These are phyloP conservation scores for Raphanus hybrid DNA, from an alignment of 441 rosid species.

Conservation along the genomic window DNA sequence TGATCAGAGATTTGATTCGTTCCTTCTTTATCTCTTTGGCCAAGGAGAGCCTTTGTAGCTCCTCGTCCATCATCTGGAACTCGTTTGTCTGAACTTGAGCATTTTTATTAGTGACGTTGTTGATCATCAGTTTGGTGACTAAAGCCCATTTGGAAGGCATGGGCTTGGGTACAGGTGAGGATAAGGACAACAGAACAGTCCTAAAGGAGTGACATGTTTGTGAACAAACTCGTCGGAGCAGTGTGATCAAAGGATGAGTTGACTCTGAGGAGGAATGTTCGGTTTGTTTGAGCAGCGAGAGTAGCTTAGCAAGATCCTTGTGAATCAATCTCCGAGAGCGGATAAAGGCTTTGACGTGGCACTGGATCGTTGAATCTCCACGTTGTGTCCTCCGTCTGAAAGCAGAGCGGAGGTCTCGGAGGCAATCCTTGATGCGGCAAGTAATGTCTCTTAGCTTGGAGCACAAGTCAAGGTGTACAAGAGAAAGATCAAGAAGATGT, in stretches of 20 bases:
- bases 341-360: constrained; percentile 43
- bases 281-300: constrained; percentile 45
- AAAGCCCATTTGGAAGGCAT: constrained; percentile 46
- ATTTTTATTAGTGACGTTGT: constrained; percentile 21
- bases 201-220: constrained; percentile 45
- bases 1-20: constrained; percentile 42
- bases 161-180: constrained; percentile 41
- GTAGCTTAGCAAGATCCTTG: constrained; percentile 34
- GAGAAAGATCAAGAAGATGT: constrained; percentile 43
- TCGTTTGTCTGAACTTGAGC: constrained; percentile 41
- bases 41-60: constrained; percentile 36
- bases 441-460: constrained; percentile 51
- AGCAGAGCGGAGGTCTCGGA: constrained; percentile 56
- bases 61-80: constrained; percentile 51
- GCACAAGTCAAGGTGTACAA: constrained; percentile 59
- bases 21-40: constrained; percentile 31
- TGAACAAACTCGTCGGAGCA: constrained; percentile 48
- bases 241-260: constrained; percentile 40
- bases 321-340: constrained; percentile 39
- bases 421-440: constrained; percentile 47
- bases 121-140: constrained; percentile 34
- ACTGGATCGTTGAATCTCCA: constrained; percentile 45
- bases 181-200: constrained; percentile 49
- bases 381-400: constrained; percentile 57
- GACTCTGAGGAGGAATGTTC: constrained; percentile 28